These are phyloP conservation scores for Curvularia sp. DNA, from an alignment of 2,329 filamentous ascomycete genomes.

Conservation along the genomic window DNA sequence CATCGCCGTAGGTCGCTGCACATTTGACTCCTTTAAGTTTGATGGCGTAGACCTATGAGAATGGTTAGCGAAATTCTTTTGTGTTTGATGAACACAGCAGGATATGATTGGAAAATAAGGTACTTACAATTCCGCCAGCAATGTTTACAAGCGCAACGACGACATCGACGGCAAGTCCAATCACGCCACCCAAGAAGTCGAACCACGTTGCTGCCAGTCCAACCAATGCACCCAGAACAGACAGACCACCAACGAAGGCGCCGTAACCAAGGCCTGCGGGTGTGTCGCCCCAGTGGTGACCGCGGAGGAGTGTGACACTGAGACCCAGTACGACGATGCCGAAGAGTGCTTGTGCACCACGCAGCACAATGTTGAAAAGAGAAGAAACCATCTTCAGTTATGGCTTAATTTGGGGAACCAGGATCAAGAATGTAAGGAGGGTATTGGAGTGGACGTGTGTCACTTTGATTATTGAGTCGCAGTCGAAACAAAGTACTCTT, in stretches of 20 bases:
- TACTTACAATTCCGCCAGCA: constrained; percentile 12
- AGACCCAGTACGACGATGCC: constrained; percentile 12
- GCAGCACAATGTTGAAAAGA: constrained; percentile 6
- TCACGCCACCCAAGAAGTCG: constrained; percentile 3
- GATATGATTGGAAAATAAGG: background rate
- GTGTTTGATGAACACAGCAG: background rate
- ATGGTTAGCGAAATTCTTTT: background rate
- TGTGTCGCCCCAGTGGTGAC: constrained; percentile 9
- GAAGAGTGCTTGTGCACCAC: constrained; percentile 12
- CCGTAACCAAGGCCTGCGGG: constrained; percentile 9
- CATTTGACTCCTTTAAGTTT: constrained; percentile 29
- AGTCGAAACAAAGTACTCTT: background rate
- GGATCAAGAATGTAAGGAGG: background rate
- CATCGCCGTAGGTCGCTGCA: background rate
- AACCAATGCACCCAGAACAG: constrained; percentile 4
- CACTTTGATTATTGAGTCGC: background rate
- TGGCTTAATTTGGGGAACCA: background rate
- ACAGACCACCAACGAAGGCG: constrained; percentile 6
- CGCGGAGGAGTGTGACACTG: constrained; percentile 5
- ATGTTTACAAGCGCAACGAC: constrained; percentile 6
- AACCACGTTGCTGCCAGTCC: constrained; percentile 6
- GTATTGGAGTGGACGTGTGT: background rate
- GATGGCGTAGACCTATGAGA: constrained; percentile 27
- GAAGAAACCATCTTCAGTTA: background rate
- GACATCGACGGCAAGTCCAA: constrained; percentile 2